Evolutionary conservation across 2,329 filamentous ascomycete species (phyloP), one percentile per base, ranked within the genome.

Genomic region (Proliferodiscus dingleyae): DNA sequence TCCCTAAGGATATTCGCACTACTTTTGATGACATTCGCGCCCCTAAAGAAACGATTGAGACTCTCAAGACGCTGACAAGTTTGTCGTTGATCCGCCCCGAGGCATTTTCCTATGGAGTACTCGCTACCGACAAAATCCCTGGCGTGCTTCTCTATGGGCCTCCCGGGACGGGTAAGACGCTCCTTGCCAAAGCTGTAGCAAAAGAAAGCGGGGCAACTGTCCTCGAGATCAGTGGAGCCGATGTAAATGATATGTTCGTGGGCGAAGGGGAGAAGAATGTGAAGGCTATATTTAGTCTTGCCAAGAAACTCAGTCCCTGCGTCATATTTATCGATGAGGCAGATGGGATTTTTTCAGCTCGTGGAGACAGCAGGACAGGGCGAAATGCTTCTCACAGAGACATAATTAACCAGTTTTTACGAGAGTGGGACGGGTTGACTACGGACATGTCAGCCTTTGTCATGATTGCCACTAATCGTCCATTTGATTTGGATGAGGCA

Each of bases 251-350:
- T 64, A 97, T 94, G 78, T 97, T 88, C 66, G 88, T 97, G 3
- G 93, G 93, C 18, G 89, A 97, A 65, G 87, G 87, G 49, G 93
- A 98, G 70, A 97, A 97, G 74, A 95, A 95, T 62, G 87, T 97
- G 43, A 84, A 85, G 42, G 91, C 91, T 0, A 83, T 97, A 32
- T 98, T 98, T 68, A 85, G 81, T 1, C 74, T 97, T 0, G 93
- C 93, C 3, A 89, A 89, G 68, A 95, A 95, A 66, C 77, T 96
- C 6, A 85, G 86, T 1, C 93, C 93, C 0, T 90, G 90, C 61
- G 84, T 98, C 13, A 87, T 98, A 41, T 97, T 98, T 69, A 89
- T 98, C 51, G 93, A 98, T 61, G 93, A 98, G 68, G 93, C 90
- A 18, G 93, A 98, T 64, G 87, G 91, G 6, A 83, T 98, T 38